phyloP scores from a whole-genome alignment of 2,329 filamentous ascomycete species.

The Lithohypha guttulata region DNA sequence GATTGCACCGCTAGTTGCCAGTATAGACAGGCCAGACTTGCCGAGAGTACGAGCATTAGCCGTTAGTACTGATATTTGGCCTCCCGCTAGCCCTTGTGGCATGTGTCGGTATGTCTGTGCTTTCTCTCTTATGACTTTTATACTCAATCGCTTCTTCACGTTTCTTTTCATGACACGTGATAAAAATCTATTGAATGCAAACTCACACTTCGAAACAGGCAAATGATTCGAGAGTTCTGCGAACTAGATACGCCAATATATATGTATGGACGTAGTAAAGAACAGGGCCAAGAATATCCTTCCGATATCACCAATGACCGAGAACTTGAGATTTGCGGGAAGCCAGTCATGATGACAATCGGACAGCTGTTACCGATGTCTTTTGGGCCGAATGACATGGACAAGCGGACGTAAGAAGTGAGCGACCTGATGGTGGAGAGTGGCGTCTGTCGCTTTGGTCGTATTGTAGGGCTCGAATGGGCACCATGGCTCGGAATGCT shows the following conservation, averaged over 20 bases:
- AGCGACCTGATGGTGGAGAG: too few species aligned
- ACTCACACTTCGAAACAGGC: conserved; percentile 4
- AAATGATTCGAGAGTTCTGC: conserved; percentile 52
- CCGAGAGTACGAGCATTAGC: conserved; percentile 63
- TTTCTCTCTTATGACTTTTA: conserved; percentile 12
- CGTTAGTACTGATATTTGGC: conserved; percentile 67
- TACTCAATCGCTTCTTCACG: neutral
- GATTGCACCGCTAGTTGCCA: conserved; percentile 61
- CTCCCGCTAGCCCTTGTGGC: conserved; percentile 66
- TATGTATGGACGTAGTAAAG: conserved; percentile 78
- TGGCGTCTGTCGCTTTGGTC: too few species aligned
- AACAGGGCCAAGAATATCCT: conserved; percentile 33
- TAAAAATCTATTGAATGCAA: neutral
- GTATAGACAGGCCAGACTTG: conserved; percentile 35
- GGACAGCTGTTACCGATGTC: conserved; percentile 48
- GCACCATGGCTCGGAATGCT: too few species aligned
- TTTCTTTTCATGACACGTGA: conserved; percentile 6
- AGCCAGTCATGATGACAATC: conserved; percentile 53
- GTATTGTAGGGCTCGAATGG: too few species aligned
- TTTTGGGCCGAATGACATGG: conserved; percentile 43
- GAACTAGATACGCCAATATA: conserved; percentile 57
- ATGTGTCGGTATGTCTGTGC: conserved; percentile 60
- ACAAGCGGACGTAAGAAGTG: conserved; percentile 8
- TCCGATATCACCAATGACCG: neutral
- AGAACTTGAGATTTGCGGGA: conserved; percentile 10